A percentile compares a stretch with the other conserved stretches of the same genome.
Evolutionary conservation across 306 rosid species (phyloP).

Genomic region (Rubus parviflorus): DNA sequence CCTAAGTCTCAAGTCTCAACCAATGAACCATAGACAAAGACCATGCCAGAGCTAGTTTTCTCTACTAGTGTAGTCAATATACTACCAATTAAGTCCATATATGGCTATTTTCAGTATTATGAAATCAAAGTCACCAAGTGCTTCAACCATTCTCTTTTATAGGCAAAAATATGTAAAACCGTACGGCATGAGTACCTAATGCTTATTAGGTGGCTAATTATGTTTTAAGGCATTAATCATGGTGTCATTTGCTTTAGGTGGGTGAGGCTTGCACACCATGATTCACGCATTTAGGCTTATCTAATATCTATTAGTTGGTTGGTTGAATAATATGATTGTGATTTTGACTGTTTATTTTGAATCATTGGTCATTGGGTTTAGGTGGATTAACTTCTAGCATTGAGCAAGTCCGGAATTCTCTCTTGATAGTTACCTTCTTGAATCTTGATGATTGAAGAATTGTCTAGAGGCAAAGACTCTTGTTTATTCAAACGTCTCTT

Average conservation of each 20-base stretch:
- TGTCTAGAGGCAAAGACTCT: too few species aligned
- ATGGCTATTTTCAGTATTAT: background rate
- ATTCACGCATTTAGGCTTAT: constrained; percentile 30
- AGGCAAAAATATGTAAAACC: background rate
- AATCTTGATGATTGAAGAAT: too few species aligned
- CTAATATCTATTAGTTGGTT: background rate
- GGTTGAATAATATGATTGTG: background rate
- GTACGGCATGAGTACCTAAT: constrained; percentile 26
- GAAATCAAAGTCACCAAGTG: background rate
- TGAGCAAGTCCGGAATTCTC: too few species aligned
- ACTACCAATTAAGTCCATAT: background rate
- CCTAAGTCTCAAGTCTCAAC: background rate
- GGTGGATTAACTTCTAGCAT: background rate
- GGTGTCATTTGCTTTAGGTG: constrained; percentile 34
- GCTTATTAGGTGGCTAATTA: constrained; percentile 21
- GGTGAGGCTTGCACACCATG: constrained; percentile 41
- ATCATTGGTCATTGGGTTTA: background rate
- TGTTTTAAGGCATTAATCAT: constrained; percentile 24
- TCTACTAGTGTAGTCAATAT: background rate
- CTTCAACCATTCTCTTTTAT: background rate
- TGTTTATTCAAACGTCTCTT: too few species aligned
- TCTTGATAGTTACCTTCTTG: too few species aligned
- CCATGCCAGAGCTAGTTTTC: background rate
- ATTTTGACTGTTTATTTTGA: constrained; percentile 3
- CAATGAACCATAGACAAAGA: background rate